phyloP scores from a whole-genome alignment of 257 asterid genomes.

The Lycium barbarum region DNA sequence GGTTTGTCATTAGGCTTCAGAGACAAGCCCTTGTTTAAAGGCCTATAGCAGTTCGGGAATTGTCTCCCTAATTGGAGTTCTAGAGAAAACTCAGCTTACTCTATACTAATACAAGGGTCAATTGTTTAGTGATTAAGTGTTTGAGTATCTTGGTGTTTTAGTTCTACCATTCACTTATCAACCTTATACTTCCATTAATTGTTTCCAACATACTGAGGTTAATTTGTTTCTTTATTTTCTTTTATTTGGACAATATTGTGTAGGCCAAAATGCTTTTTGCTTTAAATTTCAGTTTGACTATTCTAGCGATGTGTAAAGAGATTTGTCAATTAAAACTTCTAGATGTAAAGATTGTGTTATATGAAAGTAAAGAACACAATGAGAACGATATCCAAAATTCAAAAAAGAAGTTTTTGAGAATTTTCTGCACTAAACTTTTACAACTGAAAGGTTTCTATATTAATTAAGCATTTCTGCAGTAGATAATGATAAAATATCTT shows the following conservation, averaged over 20 bases:
- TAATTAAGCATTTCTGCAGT: neutral
- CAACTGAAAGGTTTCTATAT: neutral
- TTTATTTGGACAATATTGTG: neutral
- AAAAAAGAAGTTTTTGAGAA: neutral
- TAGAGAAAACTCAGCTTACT: slow-evolving; percentile 21
- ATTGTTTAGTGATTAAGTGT: neutral
- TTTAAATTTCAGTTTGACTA: neutral
- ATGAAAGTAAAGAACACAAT: neutral
- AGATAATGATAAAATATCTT: neutral
- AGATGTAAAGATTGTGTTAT: neutral
- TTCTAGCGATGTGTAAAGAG: neutral
- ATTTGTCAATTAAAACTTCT: neutral
- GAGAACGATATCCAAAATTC: neutral
- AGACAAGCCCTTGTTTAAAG: neutral
- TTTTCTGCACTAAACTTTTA: neutral
- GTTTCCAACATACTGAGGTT: slow-evolving; percentile 13
- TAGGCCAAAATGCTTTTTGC: neutral
- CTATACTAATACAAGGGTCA: neutral
- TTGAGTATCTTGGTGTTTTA: neutral
- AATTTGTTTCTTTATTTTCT: neutral
- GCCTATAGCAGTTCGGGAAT: neutral
- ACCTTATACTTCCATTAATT: slow-evolving; percentile 1
- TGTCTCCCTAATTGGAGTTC: neutral
- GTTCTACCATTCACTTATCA: slow-evolving; percentile 3
- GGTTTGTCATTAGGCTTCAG: neutral